phyloP scores from a whole-genome alignment of 2,329 filamentous ascomycete genomes.

The Nannizzia gypsea region DNA sequence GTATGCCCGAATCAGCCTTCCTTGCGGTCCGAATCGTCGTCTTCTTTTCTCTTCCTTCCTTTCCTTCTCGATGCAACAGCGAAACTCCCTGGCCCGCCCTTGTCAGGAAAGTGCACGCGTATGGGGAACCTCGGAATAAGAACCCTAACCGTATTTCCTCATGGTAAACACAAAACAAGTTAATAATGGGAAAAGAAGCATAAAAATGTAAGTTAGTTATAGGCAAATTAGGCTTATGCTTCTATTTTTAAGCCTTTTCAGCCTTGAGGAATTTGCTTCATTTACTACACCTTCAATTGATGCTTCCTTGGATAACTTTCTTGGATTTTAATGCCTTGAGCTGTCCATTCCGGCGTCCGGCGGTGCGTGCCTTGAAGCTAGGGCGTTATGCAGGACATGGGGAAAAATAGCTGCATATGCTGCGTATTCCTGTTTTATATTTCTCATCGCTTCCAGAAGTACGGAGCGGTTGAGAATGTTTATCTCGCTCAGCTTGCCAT shows the following conservation, averaged over 20 bases:
- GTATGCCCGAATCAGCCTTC: not conserved
- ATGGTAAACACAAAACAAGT: not conserved
- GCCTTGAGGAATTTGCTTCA: not conserved
- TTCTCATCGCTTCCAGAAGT: not conserved
- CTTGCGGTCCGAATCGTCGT: not conserved
- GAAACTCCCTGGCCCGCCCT: not conserved
- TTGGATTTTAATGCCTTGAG: not conserved
- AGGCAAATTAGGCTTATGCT: not conserved
- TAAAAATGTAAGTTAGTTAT: not conserved
- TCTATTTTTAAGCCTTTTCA: slow-evolving; percentile 1
- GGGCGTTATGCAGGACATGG: slow-evolving; percentile 1
- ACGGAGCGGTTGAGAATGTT: not conserved
- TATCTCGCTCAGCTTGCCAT: not conserved
- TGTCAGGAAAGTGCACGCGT: not conserved
- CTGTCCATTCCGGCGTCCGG: not conserved
- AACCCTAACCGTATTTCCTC: slow-evolving; percentile 1
- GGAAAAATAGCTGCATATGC: not conserved
- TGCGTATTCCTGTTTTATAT: not conserved
- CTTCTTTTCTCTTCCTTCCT: too few species aligned
- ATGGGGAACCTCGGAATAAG: slow-evolving; percentile 3
- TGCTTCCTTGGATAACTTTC: not conserved
- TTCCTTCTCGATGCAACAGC: not conserved
- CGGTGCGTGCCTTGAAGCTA: not conserved
- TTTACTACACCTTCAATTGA: not conserved
- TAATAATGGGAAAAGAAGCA: slow-evolving; percentile 1